phyloP scores from a whole-genome alignment of 2,329 filamentous ascomycete species.

The Ophiostoma sp. region DNA sequence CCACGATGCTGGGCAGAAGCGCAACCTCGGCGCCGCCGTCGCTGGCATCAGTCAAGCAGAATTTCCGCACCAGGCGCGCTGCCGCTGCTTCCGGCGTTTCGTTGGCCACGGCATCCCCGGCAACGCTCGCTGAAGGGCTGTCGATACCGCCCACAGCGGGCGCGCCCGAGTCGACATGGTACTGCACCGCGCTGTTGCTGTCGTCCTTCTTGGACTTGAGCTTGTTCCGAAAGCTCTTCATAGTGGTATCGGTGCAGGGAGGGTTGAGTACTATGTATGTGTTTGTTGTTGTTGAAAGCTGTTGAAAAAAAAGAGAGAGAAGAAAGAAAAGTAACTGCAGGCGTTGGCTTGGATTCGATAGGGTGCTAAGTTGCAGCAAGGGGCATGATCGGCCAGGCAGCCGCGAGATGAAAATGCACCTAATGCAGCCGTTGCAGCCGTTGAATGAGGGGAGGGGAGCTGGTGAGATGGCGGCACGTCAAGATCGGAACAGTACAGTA shows the following conservation, averaged over 20 bases:
- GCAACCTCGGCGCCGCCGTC: slow-evolving; percentile 73
- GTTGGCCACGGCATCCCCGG: slow-evolving; percentile 9
- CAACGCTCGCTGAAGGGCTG: not conserved
- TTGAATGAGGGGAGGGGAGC: not conserved
- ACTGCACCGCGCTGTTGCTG: not conserved
- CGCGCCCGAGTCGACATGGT: not conserved
- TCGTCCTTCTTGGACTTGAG: slow-evolving; percentile 21
- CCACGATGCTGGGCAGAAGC: slow-evolving; percentile 88
- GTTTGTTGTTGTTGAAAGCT: not conserved
- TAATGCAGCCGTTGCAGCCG: not conserved
- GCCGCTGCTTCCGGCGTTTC: slow-evolving; percentile 25
- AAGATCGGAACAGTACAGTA: not conserved
- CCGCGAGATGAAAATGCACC: not conserved
- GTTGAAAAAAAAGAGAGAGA: not conserved
- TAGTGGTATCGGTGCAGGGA: not conserved
- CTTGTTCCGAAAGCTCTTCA: slow-evolving; percentile 27
- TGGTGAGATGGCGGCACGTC: not conserved
- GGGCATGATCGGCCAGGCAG: not conserved
- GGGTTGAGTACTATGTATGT: not conserved
- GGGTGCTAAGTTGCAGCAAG: not conserved
- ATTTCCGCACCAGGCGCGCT: slow-evolving; percentile 22
- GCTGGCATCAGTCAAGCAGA: slow-evolving; percentile 24
- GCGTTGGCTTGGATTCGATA: not conserved
- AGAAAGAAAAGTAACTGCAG: not conserved
- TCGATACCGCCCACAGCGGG: not conserved